Evolutionary conservation across 1,284 basidiomycete species (phyloP), one percentile per base, ranked within the genome.

Genomic region (Tylopilus sp.): DNA sequence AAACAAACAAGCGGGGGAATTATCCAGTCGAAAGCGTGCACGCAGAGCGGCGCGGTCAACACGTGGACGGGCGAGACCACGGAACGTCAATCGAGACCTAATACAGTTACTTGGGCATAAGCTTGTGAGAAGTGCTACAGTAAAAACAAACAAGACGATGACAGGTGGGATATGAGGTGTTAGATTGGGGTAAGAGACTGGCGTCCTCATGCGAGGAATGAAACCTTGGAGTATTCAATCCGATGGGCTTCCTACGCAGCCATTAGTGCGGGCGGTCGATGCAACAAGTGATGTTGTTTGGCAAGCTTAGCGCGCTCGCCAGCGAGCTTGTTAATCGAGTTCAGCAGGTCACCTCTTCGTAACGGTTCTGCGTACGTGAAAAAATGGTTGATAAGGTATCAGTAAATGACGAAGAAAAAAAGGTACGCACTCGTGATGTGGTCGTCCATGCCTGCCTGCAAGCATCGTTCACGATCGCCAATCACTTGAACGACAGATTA

Each of bases 401-500:
- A 17, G 34, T 7, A 17, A 21, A 47, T n/a, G 28, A 47, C 10
- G 18, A 21, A 30, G 6, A 44, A 44, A 33, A n/a, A 3, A 24
- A 24, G 20, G 18, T 2, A 72, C 83, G 46, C 60, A 88, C 86
- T 90, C 30, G 88, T 90, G 45, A 90, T 89, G 60, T 82, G 80
- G 57, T 81, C 80, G 56, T 81, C 80, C 90, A 92, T 92, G 57
- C 93, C 94, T 11, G 92, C 93, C 62, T 92, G 85, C 61, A 96
- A 73, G 70, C 92, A 97, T 51, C 92, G 77, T 69, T 97, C 94
- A 51, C 92, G 82, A 67, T 97, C 94, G 59, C 94, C 94, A 63
- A 96, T 92, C 94, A 96, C 94, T 81, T 4, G 63, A 54, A 52
- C 21, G 0, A 64, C 68, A 24, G 52, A 46, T 52, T 35, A 60